phyloP scores from a whole-genome alignment of 306 rosid genomes.

The Castanea sativa region DNA sequence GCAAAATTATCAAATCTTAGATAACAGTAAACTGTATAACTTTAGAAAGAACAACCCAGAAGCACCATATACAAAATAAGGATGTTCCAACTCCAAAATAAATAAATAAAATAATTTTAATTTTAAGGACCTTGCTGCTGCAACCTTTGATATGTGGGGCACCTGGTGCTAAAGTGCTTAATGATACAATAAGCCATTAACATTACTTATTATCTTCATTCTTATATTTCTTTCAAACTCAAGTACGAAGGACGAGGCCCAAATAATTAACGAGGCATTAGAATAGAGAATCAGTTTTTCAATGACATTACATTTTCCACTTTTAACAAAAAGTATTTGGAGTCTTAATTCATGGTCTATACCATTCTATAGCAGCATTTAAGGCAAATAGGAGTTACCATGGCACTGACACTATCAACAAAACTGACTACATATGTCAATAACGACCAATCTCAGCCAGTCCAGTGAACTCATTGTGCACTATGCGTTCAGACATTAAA shows the following conservation, averaged over 20 bases:
- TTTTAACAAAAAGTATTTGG: not conserved
- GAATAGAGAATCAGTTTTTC: not conserved
- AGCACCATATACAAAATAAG: not conserved
- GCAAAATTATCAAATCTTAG: conserved; percentile 4
- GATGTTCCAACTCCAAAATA: not conserved
- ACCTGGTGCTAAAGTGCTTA: not conserved
- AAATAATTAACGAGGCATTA: not conserved
- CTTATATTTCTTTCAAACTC: not conserved
- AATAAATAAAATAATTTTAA: not conserved
- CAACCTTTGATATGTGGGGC: not conserved
- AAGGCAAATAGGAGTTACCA: not conserved
- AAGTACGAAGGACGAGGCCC: not conserved
- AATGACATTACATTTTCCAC: not conserved
- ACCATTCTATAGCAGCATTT: not conserved
- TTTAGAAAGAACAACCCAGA: not conserved
- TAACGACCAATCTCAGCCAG: not conserved
- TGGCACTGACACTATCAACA: not conserved
- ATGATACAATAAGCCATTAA: not conserved
- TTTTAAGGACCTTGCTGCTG: not conserved
- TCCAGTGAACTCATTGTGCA: not conserved
- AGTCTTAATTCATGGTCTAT: not conserved
- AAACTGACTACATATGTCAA: not conserved
- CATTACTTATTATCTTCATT: not conserved
- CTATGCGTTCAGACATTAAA: not conserved
- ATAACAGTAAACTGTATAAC: not conserved